Conservation (phyloP, 2,329 filamentous ascomycete species). For the Ambrosiella cleistominuta region DNA sequence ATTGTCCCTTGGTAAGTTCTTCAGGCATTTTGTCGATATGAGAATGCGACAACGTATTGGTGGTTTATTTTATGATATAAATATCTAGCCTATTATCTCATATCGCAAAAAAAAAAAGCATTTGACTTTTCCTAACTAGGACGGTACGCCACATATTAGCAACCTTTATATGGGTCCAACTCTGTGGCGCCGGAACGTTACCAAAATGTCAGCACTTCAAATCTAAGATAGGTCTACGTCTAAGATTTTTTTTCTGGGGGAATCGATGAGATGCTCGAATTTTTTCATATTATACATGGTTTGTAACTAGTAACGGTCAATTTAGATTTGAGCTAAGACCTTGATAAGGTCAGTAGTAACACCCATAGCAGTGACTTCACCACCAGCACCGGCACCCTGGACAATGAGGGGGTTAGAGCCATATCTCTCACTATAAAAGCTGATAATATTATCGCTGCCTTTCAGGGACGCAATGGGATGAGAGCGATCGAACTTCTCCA, state of each 20-base stretch:
- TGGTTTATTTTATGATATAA: background rate
- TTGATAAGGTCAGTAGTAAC: conserved; percentile 89
- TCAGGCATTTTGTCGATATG: conserved; percentile 16
- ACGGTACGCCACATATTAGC: background rate
- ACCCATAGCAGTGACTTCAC: conserved; percentile 94
- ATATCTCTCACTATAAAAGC: conserved; percentile 93
- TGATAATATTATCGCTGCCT: conserved; percentile 97
- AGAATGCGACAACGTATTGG: background rate
- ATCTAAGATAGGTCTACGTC: background rate
- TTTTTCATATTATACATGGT: too few species aligned
- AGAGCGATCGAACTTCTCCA: conserved; percentile 74
- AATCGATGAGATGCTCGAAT: background rate
- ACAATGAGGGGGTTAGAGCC: conserved; percentile 81
- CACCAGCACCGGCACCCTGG: conserved; percentile 85
- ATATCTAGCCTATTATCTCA: background rate
- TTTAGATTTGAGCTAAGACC: conserved; percentile 54
- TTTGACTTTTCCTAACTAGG: conserved; percentile 4
- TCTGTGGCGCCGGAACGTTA: background rate
- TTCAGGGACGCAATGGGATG: conserved; percentile 88
- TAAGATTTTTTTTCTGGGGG: background rate
- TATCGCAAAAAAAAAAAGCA: conserved; percentile 5
- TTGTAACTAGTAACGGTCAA: background rate
- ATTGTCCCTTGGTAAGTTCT: conserved; percentile 32
- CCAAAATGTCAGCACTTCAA: background rate
- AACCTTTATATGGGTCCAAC: background rate